Conservation (phyloP, 202 grass and related monocot genomes). For the Eragrostis tef region DNA sequence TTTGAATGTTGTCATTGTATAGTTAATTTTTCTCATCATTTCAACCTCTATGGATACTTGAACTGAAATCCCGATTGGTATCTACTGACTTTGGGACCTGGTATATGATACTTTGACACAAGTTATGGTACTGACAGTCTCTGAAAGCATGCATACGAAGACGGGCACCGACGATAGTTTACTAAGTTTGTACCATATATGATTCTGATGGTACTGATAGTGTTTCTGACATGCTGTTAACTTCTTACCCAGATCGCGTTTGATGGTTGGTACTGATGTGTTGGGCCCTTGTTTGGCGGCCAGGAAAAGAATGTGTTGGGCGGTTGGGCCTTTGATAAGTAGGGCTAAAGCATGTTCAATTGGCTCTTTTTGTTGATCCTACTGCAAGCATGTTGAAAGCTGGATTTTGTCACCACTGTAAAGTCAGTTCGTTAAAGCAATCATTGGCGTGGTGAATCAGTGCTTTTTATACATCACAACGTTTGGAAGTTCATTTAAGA, state of each 20-base stretch:
- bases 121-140: neutral
- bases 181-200: too few species aligned
- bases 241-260: neutral
- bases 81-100: neutral
- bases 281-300: neutral
- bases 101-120: neutral
- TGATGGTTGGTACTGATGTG: neutral
- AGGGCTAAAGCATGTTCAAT: too few species aligned
- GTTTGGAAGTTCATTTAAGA: too few species aligned
- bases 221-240: neutral
- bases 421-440: too few species aligned
- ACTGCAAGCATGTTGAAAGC: too few species aligned
- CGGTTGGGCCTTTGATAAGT: too few species aligned
- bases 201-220: neutral
- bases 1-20: neutral
- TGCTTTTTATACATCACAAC: too few species aligned
- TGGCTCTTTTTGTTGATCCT: too few species aligned
- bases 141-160: neutral
- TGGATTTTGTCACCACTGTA: too few species aligned
- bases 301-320: neutral
- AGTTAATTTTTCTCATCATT: neutral
- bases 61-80: neutral
- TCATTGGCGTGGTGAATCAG: too few species aligned
- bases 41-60: neutral
- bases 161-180: neutral